A percentile compares a stretch with the other conserved stretches of the same genome.
phyloP scores from a whole-genome alignment of 192 early-diverging fungal species.

The Gaertneriomyces semiglobifer region DNA sequence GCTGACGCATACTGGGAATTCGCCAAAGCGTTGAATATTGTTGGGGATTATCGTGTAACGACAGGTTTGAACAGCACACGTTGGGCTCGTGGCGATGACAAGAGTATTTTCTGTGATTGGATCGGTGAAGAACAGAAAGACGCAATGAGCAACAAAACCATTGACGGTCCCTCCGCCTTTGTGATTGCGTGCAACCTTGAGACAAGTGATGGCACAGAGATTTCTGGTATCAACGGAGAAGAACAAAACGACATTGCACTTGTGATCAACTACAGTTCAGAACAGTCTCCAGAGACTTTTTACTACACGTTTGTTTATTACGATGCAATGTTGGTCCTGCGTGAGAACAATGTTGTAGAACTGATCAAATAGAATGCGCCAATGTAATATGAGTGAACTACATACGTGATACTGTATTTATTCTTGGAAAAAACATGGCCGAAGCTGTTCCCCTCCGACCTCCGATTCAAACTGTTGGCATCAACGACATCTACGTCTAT shows the following conservation, averaged over 20 bases:
- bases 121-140: neutral
- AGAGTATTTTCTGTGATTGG: too few species aligned
- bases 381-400: neutral
- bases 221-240: constrained; percentile 4
- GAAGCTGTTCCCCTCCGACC: neutral
- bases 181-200: neutral
- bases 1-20: neutral
- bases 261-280: neutral
- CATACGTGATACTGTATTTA: neutral
- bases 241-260: constrained; percentile 1
- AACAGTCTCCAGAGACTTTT: neutral
- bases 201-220: neutral
- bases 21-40: constrained; percentile 1
- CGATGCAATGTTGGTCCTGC: constrained; percentile 1
- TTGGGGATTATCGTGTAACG: constrained; percentile 1
- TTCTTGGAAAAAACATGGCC: neutral
- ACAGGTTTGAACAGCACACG: neutral
- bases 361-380: neutral
- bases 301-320: neutral
- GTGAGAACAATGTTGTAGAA: constrained; percentile 1
- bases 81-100: neutral
- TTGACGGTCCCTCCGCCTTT: neutral
- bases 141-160: neutral
- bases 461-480: neutral
- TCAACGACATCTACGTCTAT: neutral